Evolutionary conservation across 345 rosid species (phyloP).

Genomic region (Salix brachista): DNA sequence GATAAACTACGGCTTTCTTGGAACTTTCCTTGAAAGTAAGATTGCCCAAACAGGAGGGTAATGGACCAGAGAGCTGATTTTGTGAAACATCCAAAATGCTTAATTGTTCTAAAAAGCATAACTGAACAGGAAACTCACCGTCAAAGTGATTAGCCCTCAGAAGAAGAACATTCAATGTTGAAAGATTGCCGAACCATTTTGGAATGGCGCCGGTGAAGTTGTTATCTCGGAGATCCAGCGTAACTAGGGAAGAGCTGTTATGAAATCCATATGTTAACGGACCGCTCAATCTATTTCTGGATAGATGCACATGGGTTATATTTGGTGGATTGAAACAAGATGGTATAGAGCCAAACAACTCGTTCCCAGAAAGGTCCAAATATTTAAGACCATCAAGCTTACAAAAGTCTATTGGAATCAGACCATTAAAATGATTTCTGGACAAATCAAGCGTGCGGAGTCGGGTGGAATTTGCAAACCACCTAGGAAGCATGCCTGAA

Average conservation of each 20-base stretch:
- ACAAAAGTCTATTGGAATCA: background rate
- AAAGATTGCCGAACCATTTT: background rate
- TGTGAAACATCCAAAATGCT: constrained; percentile 18
- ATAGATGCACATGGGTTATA: background rate
- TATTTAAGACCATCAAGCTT: background rate
- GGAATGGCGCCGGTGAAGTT: constrained; percentile 13
- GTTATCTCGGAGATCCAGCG: constrained; percentile 20
- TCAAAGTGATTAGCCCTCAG: constrained; percentile 12
- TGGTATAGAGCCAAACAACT: background rate
- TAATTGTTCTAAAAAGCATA: constrained; percentile 5
- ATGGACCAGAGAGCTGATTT: constrained; percentile 5
- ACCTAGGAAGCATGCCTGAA: background rate
- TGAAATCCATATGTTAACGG: background rate
- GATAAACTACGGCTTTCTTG: too few relatives aligned
- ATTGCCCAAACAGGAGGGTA: constrained; percentile 3
- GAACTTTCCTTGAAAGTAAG: background rate
- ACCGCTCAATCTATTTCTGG: constrained; percentile 1
- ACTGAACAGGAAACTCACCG: constrained; percentile 9
- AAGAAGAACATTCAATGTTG: constrained; percentile 15
- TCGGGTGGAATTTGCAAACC: background rate
- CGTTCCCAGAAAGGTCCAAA: constrained; percentile 5
- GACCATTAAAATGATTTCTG: background rate
- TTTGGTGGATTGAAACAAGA: background rate
- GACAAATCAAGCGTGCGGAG: background rate
- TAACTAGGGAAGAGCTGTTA: background rate